A percentile compares a stretch with the other conserved stretches of the same genome.
Evolutionary conservation across 352 stramenopile genomes (phyloP).

Genomic region (Phytophthora colocasiae): DNA sequence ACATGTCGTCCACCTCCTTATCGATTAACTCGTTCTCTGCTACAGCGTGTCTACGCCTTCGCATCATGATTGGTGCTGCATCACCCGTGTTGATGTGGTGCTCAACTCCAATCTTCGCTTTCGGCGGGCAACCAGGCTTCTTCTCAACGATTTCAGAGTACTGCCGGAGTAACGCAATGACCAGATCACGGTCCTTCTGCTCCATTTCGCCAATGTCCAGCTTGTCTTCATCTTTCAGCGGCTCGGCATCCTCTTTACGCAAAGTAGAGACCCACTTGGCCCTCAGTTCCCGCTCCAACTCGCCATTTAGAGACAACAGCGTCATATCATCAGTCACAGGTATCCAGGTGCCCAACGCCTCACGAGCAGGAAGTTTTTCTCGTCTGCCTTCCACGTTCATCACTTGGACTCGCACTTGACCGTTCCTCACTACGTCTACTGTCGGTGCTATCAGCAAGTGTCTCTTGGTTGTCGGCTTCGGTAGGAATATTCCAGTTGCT

Average conservation of each 20-base stretch:
- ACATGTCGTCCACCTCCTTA: constrained; percentile 25
- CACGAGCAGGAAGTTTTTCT: background rate
- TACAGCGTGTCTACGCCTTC: constrained; percentile 2
- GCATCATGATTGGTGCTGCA: constrained; percentile 19
- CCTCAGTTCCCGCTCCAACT: background rate
- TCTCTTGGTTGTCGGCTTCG: background rate
- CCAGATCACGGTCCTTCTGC: background rate
- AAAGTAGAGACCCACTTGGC: background rate
- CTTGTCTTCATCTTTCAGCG: background rate
- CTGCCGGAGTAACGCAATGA: background rate
- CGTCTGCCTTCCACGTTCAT: constrained; percentile 21
- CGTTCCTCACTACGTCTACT: background rate
- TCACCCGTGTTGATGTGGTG: constrained; percentile 32
- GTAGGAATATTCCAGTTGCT: constrained; percentile 1
- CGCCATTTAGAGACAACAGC: too few relatives aligned
- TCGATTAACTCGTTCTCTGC: constrained; percentile 20
- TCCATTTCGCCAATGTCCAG: constrained; percentile 10
- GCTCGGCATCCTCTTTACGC: background rate
- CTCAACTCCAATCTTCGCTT: background rate
- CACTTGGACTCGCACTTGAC: constrained; percentile 2
- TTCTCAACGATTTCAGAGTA: background rate
- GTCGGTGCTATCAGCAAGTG: constrained; percentile 22
- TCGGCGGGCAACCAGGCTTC: constrained; percentile 5
- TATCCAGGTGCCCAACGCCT: background rate
- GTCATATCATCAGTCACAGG: too few relatives aligned